These are phyloP conservation scores for Rhizoclosmatium globosum DNA, from an alignment of 192 early-diverging fungal species.

Conservation along the genomic window DNA sequence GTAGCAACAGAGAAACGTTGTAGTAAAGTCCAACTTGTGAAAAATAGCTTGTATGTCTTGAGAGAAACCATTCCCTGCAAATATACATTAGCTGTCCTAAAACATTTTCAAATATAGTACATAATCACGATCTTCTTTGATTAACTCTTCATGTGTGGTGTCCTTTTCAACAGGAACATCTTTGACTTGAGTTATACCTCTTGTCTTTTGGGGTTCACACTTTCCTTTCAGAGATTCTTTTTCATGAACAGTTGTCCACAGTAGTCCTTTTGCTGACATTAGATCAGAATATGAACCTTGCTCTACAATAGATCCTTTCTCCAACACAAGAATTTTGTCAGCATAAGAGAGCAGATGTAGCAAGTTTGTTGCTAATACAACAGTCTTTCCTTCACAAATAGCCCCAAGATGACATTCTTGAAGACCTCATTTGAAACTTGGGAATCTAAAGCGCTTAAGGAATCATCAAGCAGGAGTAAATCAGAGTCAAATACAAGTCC, in stretches of 20 bases:
- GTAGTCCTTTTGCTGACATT: slow-evolving; percentile 51
- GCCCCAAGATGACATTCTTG: slow-evolving; percentile 33
- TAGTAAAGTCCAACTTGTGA: not conserved
- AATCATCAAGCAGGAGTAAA: slow-evolving; percentile 72
- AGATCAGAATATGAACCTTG: slow-evolving; percentile 64
- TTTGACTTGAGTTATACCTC: not conserved
- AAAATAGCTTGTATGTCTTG: not conserved
- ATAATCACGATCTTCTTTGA: slow-evolving; percentile 22
- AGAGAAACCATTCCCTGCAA: slow-evolving; percentile 12
- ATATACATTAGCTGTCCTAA: not conserved
- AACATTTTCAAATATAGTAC: not conserved
- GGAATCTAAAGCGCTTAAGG: slow-evolving; percentile 66
- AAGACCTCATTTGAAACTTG: slow-evolving; percentile 31
- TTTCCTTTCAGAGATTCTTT: not conserved
- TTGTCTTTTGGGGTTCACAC: not conserved
- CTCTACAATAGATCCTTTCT: slow-evolving; percentile 68
- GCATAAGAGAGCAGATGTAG: slow-evolving; percentile 35
- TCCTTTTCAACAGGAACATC: not conserved
- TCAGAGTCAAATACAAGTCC: slow-evolving; percentile 78
- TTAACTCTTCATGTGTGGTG: not conserved
- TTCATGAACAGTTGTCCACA: slow-evolving; percentile 1
- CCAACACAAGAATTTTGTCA: slow-evolving; percentile 45
- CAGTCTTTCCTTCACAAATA: slow-evolving; percentile 28
- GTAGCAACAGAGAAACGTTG: not conserved
- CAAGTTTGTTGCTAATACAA: slow-evolving; percentile 45